Evolutionary conservation across 768 basidiomycete genomes (phyloP).

Genomic region (Arthromyces matolae): DNA sequence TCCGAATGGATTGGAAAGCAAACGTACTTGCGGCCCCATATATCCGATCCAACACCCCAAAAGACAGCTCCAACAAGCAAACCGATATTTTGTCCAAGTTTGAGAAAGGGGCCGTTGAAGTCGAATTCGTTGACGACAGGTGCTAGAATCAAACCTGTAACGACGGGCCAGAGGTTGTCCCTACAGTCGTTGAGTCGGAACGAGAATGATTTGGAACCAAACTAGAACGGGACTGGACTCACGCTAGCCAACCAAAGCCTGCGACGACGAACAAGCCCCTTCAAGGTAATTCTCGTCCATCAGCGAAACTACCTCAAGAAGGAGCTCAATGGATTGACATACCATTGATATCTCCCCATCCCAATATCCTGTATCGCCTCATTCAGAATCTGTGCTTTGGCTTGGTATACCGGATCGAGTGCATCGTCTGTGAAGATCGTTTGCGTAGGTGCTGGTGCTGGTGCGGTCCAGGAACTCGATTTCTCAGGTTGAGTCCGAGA

Average conservation of each 20-base stretch:
- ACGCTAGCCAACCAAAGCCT: conserved; percentile 78
- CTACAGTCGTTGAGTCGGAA: conserved; percentile 26
- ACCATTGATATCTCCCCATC: conserved; percentile 67
- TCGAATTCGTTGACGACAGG: neutral
- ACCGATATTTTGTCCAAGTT: neutral
- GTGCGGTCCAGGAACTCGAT: too few species aligned
- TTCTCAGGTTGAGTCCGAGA: too few species aligned
- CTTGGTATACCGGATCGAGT: conserved; percentile 56
- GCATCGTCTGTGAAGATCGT: conserved; percentile 12
- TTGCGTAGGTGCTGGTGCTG: too few species aligned
- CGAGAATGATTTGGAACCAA: neutral
- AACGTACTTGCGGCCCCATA: conserved; percentile 51
- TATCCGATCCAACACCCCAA: neutral
- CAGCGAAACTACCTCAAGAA: neutral
- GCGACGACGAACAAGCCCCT: conserved; percentile 69
- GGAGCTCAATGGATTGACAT: conserved; percentile 11
- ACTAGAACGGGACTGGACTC: conserved; percentile 33
- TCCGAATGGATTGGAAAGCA: conserved; percentile 2
- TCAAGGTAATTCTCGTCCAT: neutral
- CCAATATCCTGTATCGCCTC: conserved; percentile 62
- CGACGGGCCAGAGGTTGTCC: conserved; percentile 71
- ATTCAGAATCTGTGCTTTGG: conserved; percentile 55
- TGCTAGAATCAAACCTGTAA: neutral
- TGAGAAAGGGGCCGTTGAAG: neutral
- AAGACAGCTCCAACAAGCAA: neutral